phyloP scores from a whole-genome alignment of 805 yeast species.

The Starmerella bacillaris region DNA sequence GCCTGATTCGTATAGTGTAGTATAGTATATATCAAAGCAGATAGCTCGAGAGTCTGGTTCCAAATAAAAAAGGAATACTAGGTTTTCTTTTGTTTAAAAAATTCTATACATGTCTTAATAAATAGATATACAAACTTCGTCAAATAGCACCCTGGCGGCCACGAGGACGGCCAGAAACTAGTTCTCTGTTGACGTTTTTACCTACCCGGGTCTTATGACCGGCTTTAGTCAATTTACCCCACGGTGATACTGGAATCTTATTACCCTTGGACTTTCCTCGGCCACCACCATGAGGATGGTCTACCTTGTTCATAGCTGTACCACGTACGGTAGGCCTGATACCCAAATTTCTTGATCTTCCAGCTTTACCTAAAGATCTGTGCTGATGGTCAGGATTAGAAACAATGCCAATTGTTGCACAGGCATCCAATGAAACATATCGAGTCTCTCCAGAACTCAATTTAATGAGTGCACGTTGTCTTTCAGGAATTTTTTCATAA shows the following conservation, averaged over 20 bases:
- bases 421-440: conserved; percentile 64
- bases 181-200: conserved; percentile 63
- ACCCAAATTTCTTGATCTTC: conserved; percentile 81
- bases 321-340: conserved; percentile 93
- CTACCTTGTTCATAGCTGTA: conserved; percentile 95
- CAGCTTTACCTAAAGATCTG: conserved; percentile 86
- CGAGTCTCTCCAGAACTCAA: conserved; percentile 88
- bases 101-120: too few relatives aligned
- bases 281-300: conserved; percentile 99
- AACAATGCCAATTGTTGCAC: conserved; percentile 86
- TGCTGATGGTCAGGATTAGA: conserved; percentile 88
- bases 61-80: too few relatives aligned
- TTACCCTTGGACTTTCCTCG: conserved; percentile 97
- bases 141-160: conserved; percentile 29
- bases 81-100: too few relatives aligned
- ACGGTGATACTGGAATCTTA: conserved; percentile 81
- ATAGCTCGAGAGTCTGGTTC: too few relatives aligned
- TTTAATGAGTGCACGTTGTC: conserved; percentile 55
- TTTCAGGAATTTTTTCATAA: conserved; percentile 56
- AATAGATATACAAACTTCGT: too few relatives aligned
- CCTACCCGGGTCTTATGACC: conserved; percentile 87
- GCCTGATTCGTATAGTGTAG: too few relatives aligned
- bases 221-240: conserved; percentile 89
- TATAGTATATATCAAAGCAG: too few relatives aligned
- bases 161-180: conserved; percentile 84